Evolutionary conservation across 202 grass and related monocot species (phyloP).

Genomic region (Panicum hallii): DNA sequence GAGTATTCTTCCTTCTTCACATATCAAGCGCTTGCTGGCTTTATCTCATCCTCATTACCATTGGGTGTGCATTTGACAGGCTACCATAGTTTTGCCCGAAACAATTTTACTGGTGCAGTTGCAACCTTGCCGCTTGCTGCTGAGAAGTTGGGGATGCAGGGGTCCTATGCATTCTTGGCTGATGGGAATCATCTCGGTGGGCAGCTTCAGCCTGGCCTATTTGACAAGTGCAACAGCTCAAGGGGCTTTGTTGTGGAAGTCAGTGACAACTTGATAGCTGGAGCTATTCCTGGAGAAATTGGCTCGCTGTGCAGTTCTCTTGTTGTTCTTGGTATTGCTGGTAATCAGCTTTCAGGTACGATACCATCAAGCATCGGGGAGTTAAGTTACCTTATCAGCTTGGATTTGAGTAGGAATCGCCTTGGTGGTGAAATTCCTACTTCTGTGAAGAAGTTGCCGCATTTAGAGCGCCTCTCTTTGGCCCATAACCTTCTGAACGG

Average conservation of each 20-base stretch:
- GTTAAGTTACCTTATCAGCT: slow-evolving; percentile 67
- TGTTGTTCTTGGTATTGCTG: slow-evolving; percentile 70
- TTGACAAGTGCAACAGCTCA: slow-evolving; percentile 76
- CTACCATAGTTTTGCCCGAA: slow-evolving; percentile 91
- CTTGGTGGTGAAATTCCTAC: slow-evolving; percentile 74
- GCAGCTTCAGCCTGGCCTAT: slow-evolving; percentile 56
- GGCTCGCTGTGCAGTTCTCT: slow-evolving; percentile 71
- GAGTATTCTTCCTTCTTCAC: slow-evolving; percentile 72
- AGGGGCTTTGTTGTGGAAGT: slow-evolving; percentile 71
- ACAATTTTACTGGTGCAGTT: slow-evolving; percentile 82
- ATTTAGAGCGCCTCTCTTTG: slow-evolving; percentile 68
- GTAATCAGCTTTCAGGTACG: slow-evolving; percentile 74
- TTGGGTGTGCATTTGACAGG: slow-evolving; percentile 51
- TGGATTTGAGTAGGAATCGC: slow-evolving; percentile 86
- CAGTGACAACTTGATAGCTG: slow-evolving; percentile 80
- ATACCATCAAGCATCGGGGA: slow-evolving; percentile 80
- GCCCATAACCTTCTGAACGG: slow-evolving; percentile 82
- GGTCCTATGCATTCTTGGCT: slow-evolving; percentile 82
- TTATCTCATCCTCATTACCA: slow-evolving; percentile 35
- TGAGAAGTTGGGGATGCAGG: slow-evolving; percentile 69
- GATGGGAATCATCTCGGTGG: slow-evolving; percentile 70
- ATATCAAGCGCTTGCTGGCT: slow-evolving; percentile 56
- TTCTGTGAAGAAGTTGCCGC: slow-evolving; percentile 60
- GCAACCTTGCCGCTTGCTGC: slow-evolving; percentile 62
- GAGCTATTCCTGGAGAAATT: slow-evolving; percentile 65